phyloP scores from a whole-genome alignment of 129 eudicot genomes.

The Tagetes patula region DNA sequence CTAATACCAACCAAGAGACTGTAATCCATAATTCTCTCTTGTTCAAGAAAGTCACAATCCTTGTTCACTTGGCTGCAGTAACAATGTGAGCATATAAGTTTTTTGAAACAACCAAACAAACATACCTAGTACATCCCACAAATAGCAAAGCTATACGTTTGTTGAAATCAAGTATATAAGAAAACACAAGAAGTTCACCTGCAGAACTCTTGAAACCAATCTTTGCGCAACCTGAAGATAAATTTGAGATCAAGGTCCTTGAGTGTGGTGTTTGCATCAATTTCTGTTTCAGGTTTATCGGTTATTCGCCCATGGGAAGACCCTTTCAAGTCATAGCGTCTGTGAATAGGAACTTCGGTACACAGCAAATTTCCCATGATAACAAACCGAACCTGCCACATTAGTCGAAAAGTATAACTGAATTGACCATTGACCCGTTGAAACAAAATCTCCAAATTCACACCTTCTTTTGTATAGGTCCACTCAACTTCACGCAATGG shows the following conservation, averaged over 20 bases:
- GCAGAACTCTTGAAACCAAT: slow-evolving; percentile 84
- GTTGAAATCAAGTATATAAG: not conserved
- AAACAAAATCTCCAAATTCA: slow-evolving; percentile 22
- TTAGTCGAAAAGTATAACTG: slow-evolving; percentile 13
- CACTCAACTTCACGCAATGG: slow-evolving; percentile 90
- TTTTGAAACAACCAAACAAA: not conserved
- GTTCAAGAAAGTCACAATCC: slow-evolving; percentile 87
- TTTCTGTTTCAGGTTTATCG: slow-evolving; percentile 75
- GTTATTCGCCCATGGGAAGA: slow-evolving; percentile 90
- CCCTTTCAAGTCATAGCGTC: slow-evolving; percentile 91
- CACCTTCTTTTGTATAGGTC: slow-evolving; percentile 90
- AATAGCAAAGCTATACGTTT: not conserved
- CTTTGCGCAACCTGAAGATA: slow-evolving; percentile 66
- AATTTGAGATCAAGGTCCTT: slow-evolving; percentile 89
- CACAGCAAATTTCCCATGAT: slow-evolving; percentile 88
- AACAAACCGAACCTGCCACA: slow-evolving; percentile 77
- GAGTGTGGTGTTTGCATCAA: slow-evolving; percentile 81
- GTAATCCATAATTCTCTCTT: slow-evolving; percentile 93
- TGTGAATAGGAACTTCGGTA: slow-evolving; percentile 70
- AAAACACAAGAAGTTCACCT: slow-evolving; percentile 40
- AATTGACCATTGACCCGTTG: not conserved
- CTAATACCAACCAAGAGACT: slow-evolving; percentile 87
- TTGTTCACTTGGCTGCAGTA: slow-evolving; percentile 74
- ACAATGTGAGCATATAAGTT: not conserved
- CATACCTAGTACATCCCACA: no score